Percentiles rank a stretch among this genome's conserved stretches.
Evolutionary conservation across 2,329 filamentous ascomycete genomes (phyloP).

Genomic region (Apiospora pterosperma): DNA sequence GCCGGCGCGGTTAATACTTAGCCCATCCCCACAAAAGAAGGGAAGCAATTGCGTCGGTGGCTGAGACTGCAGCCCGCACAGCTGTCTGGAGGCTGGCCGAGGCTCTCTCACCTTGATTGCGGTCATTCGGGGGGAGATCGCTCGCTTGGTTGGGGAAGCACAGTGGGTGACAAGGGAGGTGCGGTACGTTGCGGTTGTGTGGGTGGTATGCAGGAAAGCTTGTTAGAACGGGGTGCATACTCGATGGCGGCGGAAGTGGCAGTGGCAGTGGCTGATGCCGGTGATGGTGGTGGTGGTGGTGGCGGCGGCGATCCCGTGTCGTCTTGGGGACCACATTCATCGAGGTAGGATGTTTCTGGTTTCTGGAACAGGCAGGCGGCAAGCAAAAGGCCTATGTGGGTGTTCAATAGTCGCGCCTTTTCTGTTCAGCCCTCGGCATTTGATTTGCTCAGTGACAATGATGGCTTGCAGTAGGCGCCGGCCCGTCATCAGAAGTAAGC

Average conservation of each 20-base stretch:
- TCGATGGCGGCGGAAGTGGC: not conserved
- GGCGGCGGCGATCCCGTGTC: not conserved
- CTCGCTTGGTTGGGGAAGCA: not conserved
- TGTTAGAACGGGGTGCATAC: not conserved
- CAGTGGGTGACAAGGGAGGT: not conserved
- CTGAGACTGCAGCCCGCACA: not conserved
- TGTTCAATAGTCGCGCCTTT: not conserved
- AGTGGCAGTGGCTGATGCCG: not conserved
- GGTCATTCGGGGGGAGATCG: not conserved
- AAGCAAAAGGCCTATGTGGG: not conserved
- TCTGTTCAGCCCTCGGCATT: not conserved
- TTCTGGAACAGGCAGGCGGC: not conserved
- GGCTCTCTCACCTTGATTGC: too few relatives aligned
- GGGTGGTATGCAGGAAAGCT: slow-evolving; percentile 1
- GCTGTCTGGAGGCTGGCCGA: not conserved
- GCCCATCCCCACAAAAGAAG: not conserved
- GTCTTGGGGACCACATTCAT: not conserved
- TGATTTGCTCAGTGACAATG: not conserved
- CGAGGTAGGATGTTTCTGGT: not conserved
- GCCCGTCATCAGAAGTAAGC: not conserved
- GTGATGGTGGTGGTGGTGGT: not conserved
- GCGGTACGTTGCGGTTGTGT: not conserved
- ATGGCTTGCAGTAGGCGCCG: not conserved
- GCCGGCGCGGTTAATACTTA: not conserved
- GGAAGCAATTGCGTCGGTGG: not conserved